phyloP scores from a whole-genome alignment of 2,329 filamentous ascomycete genomes.

The Neopestalotiopsis clavispora region DNA sequence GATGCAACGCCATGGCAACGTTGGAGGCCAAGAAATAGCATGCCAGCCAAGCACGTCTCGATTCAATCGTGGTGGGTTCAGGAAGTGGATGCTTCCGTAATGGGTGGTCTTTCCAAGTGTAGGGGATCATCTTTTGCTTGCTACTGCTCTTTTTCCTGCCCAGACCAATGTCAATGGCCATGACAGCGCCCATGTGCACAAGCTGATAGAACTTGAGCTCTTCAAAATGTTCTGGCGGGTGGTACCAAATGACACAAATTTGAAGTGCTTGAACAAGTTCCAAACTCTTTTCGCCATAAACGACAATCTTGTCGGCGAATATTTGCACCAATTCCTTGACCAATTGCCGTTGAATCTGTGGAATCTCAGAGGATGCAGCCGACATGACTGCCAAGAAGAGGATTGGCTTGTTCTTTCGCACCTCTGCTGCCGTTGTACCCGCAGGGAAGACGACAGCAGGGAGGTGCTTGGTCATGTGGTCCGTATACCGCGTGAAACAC shows the following conservation, averaged over 20 bases:
- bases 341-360: constrained; percentile 63
- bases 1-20: constrained; percentile 64
- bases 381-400: constrained; percentile 76
- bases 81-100: constrained; percentile 47
- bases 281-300: constrained; percentile 79
- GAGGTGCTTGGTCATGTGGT: constrained; percentile 64
- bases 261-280: constrained; percentile 83
- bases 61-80: constrained; percentile 60
- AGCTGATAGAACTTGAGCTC: constrained; percentile 91
- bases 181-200: constrained; percentile 78
- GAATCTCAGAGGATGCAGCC: constrained; percentile 63
- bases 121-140: constrained; percentile 41
- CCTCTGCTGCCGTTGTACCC: constrained; percentile 56
- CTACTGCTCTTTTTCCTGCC: constrained; percentile 47
- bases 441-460: constrained; percentile 66
- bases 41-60: constrained; percentile 62
- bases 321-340: constrained; percentile 73
- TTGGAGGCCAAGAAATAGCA: constrained; percentile 65
- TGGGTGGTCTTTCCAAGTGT: constrained; percentile 46
- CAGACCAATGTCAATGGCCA: constrained; percentile 84
- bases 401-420: constrained; percentile 64
- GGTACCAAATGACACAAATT: constrained; percentile 82
- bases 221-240: constrained; percentile 80
- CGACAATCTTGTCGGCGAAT: constrained; percentile 75
- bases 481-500: constrained; percentile 63